A percentile compares a stretch with the other conserved stretches of the same genome.
These are phyloP conservation scores for Phoma herbarum DNA, from an alignment of 2,329 filamentous ascomycete species.

Conservation along the genomic window DNA sequence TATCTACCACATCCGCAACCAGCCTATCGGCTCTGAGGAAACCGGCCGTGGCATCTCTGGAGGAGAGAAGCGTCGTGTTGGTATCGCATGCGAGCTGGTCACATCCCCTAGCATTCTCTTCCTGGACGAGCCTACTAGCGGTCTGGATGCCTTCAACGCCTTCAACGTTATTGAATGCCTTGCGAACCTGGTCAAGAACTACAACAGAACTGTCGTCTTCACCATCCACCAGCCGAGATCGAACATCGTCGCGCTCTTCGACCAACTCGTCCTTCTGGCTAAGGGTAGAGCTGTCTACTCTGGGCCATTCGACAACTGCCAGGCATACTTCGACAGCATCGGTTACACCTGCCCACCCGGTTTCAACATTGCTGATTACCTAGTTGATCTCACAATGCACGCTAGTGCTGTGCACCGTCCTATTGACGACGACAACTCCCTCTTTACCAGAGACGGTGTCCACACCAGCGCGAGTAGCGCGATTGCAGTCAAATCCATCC, in stretches of 20 bases:
- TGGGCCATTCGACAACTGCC: conserved; percentile 86
- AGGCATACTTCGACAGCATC: conserved; percentile 89
- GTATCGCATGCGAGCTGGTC: conserved; percentile 96
- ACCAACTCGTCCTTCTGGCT: conserved; percentile 89
- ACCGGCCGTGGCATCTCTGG: conserved; percentile 95
- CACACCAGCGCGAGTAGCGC: conserved; percentile 86
- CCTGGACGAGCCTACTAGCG: conserved; percentile 95
- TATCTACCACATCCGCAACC: conserved; percentile 92
- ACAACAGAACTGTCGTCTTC: conserved; percentile 96
- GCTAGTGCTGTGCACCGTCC: conserved; percentile 69
- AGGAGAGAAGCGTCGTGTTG: conserved; percentile 93
- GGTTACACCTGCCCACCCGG: conserved; percentile 94
- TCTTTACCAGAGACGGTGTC: conserved; percentile 68
- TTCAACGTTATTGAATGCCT: conserved; percentile 98
- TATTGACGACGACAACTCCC: conserved; percentile 64
- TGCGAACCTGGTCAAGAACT: conserved; percentile 92
- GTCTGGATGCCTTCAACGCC: conserved; percentile 94
- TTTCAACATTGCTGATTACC: conserved; percentile 98
- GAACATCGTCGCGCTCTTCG: conserved; percentile 97
- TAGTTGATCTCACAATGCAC: conserved; percentile 98
- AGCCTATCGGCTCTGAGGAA: conserved; percentile 95
- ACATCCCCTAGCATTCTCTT: conserved; percentile 98
- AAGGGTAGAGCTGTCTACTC: conserved; percentile 93
- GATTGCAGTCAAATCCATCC: conserved; percentile 86
- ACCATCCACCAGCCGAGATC: conserved; percentile 98